Conservation (phyloP, 2,329 filamentous ascomycete genomes). For the Nemania sp. region DNA sequence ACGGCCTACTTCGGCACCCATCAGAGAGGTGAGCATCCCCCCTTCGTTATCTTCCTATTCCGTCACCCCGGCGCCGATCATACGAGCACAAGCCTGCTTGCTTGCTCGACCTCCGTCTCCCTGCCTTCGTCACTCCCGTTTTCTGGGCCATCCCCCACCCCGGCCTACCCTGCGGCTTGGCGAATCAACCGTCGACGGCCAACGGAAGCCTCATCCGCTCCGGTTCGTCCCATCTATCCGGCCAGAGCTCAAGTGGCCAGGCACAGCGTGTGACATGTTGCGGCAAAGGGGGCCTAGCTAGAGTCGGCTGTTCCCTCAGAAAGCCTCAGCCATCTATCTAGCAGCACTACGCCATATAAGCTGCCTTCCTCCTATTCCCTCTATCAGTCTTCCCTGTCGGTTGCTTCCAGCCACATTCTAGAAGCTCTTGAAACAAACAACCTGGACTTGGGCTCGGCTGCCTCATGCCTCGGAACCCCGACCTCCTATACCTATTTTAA, state of each 20-base stretch:
- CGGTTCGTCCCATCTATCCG: constrained; percentile 16
- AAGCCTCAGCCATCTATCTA: constrained; percentile 1
- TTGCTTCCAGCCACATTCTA: constrained; percentile 25
- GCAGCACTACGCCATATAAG: too few relatives aligned
- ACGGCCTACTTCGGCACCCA: not conserved
- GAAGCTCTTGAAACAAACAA: constrained; percentile 22
- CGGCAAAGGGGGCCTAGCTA: constrained; percentile 32
- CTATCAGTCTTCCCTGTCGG: constrained; percentile 9
- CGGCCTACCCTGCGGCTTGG: not conserved
- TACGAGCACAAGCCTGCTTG: constrained; percentile 16
- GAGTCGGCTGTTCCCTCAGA: constrained; percentile 22
- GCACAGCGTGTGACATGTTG: constrained; percentile 28
- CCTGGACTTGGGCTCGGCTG: constrained; percentile 17
- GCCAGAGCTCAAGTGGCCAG: constrained; percentile 19
- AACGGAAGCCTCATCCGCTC: constrained; percentile 7
- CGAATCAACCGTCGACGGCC: constrained; percentile 2
- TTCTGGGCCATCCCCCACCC: not conserved
- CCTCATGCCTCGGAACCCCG: constrained; percentile 19
- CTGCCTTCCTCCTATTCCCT: not conserved
- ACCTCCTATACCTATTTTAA: not conserved
- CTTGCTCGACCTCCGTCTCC: constrained; percentile 15
- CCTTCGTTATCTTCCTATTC: constrained; percentile 22
- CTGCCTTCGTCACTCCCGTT: constrained; percentile 8
- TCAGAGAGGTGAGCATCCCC: constrained; percentile 26
- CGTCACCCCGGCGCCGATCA: constrained; percentile 36